These are phyloP conservation scores for Fusarium tricinctum DNA, from an alignment of 2,329 filamentous ascomycete species.

Conservation along the genomic window DNA sequence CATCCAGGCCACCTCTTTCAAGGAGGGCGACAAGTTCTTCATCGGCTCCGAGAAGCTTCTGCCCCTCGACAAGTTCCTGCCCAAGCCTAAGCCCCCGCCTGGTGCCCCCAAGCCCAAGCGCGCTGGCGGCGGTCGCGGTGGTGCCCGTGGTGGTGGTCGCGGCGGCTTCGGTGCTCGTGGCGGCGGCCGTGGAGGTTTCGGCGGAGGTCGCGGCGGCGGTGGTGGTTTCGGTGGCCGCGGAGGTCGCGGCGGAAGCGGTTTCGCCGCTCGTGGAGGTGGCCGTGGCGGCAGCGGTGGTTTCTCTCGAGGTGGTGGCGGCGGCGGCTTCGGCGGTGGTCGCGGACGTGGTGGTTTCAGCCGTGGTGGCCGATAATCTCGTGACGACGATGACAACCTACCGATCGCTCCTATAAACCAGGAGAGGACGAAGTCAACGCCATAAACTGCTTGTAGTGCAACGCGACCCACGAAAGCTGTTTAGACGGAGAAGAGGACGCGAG, in stretches of 20 bases:
- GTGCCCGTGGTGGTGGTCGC: slow-evolving; percentile 56
- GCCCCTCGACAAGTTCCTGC: slow-evolving; percentile 94
- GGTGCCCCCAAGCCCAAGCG: slow-evolving; percentile 75
- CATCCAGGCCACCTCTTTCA: slow-evolving; percentile 95
- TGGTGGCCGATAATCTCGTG: slow-evolving; percentile 42
- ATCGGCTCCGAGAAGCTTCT: slow-evolving; percentile 95
- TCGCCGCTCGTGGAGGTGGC: slow-evolving; percentile 41
- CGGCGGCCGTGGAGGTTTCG: slow-evolving; percentile 57
- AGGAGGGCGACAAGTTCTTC: slow-evolving; percentile 96
- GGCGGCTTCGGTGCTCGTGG: slow-evolving; percentile 53
- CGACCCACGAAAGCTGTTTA: slow-evolving; percentile 39
- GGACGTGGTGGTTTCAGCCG: slow-evolving; percentile 52
- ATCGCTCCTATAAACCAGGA: slow-evolving; percentile 22
- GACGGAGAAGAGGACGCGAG: slow-evolving; percentile 6
- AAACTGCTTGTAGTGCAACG: slow-evolving; percentile 28
- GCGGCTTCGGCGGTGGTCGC: slow-evolving; percentile 48
- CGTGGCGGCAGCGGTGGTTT: slow-evolving; percentile 47
- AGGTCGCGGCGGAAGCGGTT: slow-evolving; percentile 39
- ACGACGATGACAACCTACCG: slow-evolving; percentile 11
- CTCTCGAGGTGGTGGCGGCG: slow-evolving; percentile 49
- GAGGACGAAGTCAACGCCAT: slow-evolving; percentile 12
- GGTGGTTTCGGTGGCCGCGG: slow-evolving; percentile 48
- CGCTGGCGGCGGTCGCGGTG: slow-evolving; percentile 66
- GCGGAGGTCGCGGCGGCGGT: slow-evolving; percentile 50
- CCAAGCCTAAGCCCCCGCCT: slow-evolving; percentile 84